Base-by-base conservation (phyloP, 129 eudicot genomes). In the Rutidosis leptorrhynchoides region DNA sequence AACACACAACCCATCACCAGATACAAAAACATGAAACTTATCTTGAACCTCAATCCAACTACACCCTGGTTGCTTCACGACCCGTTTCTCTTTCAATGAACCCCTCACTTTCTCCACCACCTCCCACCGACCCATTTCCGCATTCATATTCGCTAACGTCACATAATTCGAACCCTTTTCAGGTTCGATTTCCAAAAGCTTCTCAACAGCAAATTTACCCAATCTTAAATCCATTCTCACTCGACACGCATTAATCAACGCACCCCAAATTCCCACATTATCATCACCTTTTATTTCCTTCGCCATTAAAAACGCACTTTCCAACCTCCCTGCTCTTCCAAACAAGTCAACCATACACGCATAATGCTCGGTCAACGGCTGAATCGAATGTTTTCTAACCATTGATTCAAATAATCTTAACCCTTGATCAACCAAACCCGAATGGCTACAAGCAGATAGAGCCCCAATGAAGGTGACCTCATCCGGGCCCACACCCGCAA, bases 1-100 rank as follows among this genome's bases (percentile, higher is more conserved):
- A 1, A 54, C 58, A 35, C 67, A 28, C 65, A 68, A 10, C n/a
- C 37, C 64, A 66, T 64, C 64, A 56, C 72, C 71, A 1, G 82
- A 78, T 66, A 64, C 30, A 56, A 84, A 84, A 55, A 65, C 84
- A 21, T 68, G 61, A 60, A 84, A 69, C 25, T 22, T 64, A 37
- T 82, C 79, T 73, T 62, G 57, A 45, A 76, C 78, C 78, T 85
- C 84, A 55, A 85, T 76, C 84, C 87, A 85, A 74, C 90, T 85
- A 60, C 82, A 85, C 49, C 87, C 87, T 0, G 81, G 79, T 71
- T 79, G 87, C 83, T 77, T 85, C 62, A 62, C 62, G 26, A 49
- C 64, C 37, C 25, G 29, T 8, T 71, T 70, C 69, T 81, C 80
- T 19, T 68, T 82, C 79, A 85, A 49, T 5, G 56, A 62, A 45